Evolutionary conservation across 2,329 filamentous ascomycete genomes (phyloP), one percentile per base, ranked within the genome.

Genomic region (Cladosporium phlei): DNA sequence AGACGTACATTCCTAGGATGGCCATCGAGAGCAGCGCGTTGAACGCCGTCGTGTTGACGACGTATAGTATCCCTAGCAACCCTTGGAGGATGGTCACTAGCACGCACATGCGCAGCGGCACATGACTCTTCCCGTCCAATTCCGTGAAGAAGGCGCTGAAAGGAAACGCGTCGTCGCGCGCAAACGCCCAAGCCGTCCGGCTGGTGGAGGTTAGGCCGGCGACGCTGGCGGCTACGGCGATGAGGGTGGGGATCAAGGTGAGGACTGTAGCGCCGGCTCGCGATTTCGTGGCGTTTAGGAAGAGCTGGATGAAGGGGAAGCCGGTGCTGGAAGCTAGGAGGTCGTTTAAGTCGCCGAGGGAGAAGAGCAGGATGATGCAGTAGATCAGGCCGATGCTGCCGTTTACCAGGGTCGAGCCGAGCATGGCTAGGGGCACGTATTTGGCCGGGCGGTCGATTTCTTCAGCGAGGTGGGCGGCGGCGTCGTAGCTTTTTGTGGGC

Each of bases 1-100:
- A 73, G 5, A 76, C 67, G 0, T 77, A 75, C 21, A 81, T 64
- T 0, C 71, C 75, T 39, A 80, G 76, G 12, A 80, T 76, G 3
- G 77, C 76, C 2, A 80, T 76, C 1, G 71, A 75, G 9, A 71
- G 68, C 45, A 76, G 74, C 1, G 72, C 72, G 0, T 67, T 72
- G 55, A 76, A 76, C 2, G 73, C 72, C 28, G 65, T 69, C 1
- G 66, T 64, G 40, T 65, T 70, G 5, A 71, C 73, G 2, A 76
- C 60, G 42, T 74, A 73, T 56, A 76, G 74, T 12, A 76, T 56
- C 0, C 71, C 71, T 1, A 76, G 66, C 2, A 75, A 62, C 67
- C 74, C 69, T 35, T 75, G 68, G 4, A 73, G 64, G 1, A 72
- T 53, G 0, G 71, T 74, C 7, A 71, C 52, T 3, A 76, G 62